Evolutionary conservation across 1,139 yeast genomes (phyloP).

Genomic region (Hansenula lynferdii): DNA sequence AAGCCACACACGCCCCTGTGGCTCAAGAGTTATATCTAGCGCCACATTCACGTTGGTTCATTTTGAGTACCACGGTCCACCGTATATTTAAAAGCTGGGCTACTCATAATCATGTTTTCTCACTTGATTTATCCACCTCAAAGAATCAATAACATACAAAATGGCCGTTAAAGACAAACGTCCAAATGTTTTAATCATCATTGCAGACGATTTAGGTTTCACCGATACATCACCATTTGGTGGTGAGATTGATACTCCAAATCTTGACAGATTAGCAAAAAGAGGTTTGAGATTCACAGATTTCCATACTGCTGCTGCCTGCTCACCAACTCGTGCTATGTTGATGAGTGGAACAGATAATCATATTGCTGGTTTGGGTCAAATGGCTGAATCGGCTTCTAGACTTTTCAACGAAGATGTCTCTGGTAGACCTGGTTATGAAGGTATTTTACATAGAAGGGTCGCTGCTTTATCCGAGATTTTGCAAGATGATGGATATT

Average conservation of each 20-base stretch:
- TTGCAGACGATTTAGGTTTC: slow-evolving; percentile 60
- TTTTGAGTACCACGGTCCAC: too few relatives aligned
- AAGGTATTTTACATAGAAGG: slow-evolving; percentile 47
- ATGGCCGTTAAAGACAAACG: too few relatives aligned
- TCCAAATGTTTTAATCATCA: slow-evolving; percentile 45
- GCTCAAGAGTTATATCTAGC: too few relatives aligned
- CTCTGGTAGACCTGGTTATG: slow-evolving; percentile 49
- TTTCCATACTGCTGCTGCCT: slow-evolving; percentile 63
- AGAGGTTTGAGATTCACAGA: slow-evolving; percentile 47
- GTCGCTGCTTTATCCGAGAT: slow-evolving; percentile 53
- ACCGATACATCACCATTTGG: slow-evolving; percentile 56
- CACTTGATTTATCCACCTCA: too few relatives aligned
- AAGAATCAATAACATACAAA: too few relatives aligned
- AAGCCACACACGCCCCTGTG: too few relatives aligned
- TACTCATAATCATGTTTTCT: too few relatives aligned
- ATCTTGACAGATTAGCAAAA: slow-evolving; percentile 38
- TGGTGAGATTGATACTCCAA: slow-evolving; percentile 55
- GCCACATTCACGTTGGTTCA: too few relatives aligned
- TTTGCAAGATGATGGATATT: slow-evolving; percentile 39
- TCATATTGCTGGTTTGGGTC: slow-evolving; percentile 58
- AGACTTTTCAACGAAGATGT: slow-evolving; percentile 33
- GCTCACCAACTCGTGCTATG: slow-evolving; percentile 64
- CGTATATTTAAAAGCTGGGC: too few relatives aligned
- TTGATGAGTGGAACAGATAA: slow-evolving; percentile 56
- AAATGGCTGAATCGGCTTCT: slow-evolving; percentile 51